A percentile compares a stretch with the other conserved stretches of the same genome.
Conservation (phyloP, 2,329 filamentous ascomycete genomes). For the Diplodia seriata region DNA sequence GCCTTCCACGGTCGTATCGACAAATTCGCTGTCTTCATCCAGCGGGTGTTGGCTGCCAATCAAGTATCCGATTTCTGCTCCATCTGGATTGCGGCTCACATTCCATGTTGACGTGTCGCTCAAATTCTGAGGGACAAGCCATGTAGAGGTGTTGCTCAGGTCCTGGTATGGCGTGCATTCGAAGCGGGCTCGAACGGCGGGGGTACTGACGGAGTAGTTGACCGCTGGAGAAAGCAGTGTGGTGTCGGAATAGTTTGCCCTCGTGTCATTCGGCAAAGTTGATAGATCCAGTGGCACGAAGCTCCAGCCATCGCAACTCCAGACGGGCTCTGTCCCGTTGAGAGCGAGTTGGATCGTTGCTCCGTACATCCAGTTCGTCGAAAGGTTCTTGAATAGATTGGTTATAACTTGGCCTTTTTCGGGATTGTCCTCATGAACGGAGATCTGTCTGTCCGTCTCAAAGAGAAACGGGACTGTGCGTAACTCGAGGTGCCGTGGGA, state of each 20-base stretch:
- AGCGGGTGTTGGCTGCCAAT: neutral
- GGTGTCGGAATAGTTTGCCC: neutral
- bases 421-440: too few relatives aligned
- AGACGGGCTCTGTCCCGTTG: neutral
- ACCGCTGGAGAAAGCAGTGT: neutral
- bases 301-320: neutral
- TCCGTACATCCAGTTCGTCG: neutral
- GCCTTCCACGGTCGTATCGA: too few relatives aligned
- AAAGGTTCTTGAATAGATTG: neutral
- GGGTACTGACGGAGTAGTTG: neutral
- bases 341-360: neutral
- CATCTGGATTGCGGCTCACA: neutral
- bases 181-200: neutral
- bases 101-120: neutral
- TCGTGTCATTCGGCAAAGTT: neutral
- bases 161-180: neutral
- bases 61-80: neutral
- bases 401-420: too few relatives aligned
- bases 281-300: neutral
- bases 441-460: too few relatives aligned
- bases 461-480: neutral
- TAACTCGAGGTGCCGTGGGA: neutral
- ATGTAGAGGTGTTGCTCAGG: neutral
- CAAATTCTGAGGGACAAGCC: neutral
- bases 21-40: too few relatives aligned